A percentile compares a stretch with the other conserved stretches of the same genome.
Evolutionary conservation across 2,329 filamentous ascomycete genomes (phyloP).

Genomic region (Trichoderma hamatum): DNA sequence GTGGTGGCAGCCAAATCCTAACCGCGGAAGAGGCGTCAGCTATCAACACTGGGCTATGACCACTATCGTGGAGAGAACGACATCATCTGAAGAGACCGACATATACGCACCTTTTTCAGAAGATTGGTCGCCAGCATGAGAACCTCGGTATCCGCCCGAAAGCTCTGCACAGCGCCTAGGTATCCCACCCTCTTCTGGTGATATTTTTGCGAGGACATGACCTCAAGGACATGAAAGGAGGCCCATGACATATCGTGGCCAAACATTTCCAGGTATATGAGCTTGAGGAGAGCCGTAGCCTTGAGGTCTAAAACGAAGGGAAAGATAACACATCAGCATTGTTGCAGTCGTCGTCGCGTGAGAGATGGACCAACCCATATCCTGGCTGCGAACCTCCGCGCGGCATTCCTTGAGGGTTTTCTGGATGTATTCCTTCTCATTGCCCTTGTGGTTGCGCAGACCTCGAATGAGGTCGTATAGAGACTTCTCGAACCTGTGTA

Average conservation of each 20-base stretch:
- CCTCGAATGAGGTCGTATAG: slow-evolving; percentile 98
- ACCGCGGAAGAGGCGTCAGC: neutral
- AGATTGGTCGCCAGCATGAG: slow-evolving; percentile 97
- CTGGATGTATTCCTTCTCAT: slow-evolving; percentile 93
- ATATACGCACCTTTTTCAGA: slow-evolving; percentile 74
- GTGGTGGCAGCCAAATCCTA: slow-evolving; percentile 72
- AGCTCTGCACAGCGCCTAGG: slow-evolving; percentile 92
- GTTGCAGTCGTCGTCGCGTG: neutral
- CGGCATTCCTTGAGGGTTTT: slow-evolving; percentile 94
- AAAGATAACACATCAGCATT: slow-evolving; percentile 18
- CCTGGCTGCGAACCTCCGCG: slow-evolving; percentile 85
- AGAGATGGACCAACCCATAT: slow-evolving; percentile 70
- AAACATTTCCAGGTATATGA: slow-evolving; percentile 98
- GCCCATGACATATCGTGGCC: slow-evolving; percentile 99
- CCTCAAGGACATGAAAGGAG: slow-evolving; percentile 95
- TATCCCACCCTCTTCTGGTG: slow-evolving; percentile 95
- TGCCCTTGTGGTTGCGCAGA: slow-evolving; percentile 91
- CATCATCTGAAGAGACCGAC: no score
- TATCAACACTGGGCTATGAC: neutral
- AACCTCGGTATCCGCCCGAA: slow-evolving; percentile 92
- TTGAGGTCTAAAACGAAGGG: slow-evolving; percentile 71
- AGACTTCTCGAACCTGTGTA: slow-evolving; percentile 95
- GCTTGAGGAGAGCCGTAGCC: slow-evolving; percentile 90
- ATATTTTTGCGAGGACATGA: slow-evolving; percentile 96
- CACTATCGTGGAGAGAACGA: neutral